Conservation (phyloP, 257 asterid genomes). For the Nemophila menziesii region DNA sequence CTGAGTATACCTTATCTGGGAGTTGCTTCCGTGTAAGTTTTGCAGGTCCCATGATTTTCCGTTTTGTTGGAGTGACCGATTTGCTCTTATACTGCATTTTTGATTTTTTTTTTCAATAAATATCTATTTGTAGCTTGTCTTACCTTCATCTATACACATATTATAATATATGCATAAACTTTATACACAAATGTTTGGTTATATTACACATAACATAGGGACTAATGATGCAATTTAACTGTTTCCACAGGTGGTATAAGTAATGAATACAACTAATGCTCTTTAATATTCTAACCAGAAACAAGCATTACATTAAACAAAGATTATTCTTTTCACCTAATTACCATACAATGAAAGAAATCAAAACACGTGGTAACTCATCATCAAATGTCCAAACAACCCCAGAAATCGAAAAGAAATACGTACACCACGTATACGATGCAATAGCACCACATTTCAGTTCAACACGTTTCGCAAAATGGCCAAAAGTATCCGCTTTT, state of each 20-base stretch:
- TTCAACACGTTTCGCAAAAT: slow-evolving; percentile 85
- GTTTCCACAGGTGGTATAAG: neutral
- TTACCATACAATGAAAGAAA: slow-evolving; percentile 57
- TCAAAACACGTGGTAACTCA: slow-evolving; percentile 12
- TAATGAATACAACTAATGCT: neutral
- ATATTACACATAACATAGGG: no score
- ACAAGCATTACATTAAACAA: neutral
- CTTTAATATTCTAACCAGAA: neutral
- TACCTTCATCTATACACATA: no score
- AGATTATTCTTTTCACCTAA: slow-evolving; percentile 9
- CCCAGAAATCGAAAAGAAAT: slow-evolving; percentile 91
- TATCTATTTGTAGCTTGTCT: no score
- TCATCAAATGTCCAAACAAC: slow-evolving; percentile 49
- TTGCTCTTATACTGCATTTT: no score
- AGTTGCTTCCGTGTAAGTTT: no score
- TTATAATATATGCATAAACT: no score
- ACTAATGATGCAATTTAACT: no score
- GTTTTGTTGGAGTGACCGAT: no score
- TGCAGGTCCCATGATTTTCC: no score
- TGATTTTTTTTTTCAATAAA: no score
- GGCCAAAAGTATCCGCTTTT: slow-evolving; percentile 92
- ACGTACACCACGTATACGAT: slow-evolving; percentile 87
- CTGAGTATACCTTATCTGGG: no score
- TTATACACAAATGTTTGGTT: no score
- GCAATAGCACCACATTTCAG: slow-evolving; percentile 99